These are phyloP conservation scores for Talaromyces amestolkiae DNA, from an alignment of 2,329 filamentous ascomycete genomes.

Conservation along the genomic window DNA sequence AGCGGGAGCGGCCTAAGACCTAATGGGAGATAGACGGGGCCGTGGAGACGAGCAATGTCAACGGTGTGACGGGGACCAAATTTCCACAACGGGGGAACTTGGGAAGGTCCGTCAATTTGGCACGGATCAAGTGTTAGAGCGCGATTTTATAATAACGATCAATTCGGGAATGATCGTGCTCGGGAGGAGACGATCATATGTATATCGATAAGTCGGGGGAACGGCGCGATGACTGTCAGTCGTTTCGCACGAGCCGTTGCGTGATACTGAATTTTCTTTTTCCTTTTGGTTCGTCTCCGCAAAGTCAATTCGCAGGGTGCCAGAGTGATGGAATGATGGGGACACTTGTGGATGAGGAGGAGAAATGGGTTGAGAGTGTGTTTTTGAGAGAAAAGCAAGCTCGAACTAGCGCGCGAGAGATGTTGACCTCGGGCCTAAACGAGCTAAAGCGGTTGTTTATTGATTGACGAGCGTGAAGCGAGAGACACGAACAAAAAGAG, in stretches of 20 bases:
- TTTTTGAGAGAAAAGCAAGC: not conserved
- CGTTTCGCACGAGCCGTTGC: constrained; percentile 4
- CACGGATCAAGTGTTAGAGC: constrained; percentile 17
- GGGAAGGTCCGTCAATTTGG: constrained; percentile 7
- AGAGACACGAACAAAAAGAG: constrained; percentile 12
- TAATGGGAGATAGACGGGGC: constrained; percentile 21
- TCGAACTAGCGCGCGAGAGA: not conserved
- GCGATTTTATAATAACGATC: constrained; percentile 12
- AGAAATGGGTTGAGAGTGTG: not conserved
- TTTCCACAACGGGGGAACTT: constrained; percentile 12
- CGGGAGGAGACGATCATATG: constrained; percentile 13
- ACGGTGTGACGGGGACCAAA: constrained; percentile 27
- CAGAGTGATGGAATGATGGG: not conserved
- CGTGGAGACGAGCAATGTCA: constrained; percentile 29
- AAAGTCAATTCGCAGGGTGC: constrained; percentile 12
- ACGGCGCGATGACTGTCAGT: not conserved
- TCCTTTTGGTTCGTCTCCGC: not conserved
- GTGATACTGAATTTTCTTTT: constrained; percentile 1
- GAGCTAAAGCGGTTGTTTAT: constrained; percentile 1
- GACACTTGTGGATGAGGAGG: not conserved
- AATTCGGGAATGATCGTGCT: constrained; percentile 15
- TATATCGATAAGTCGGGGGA: constrained; percentile 6
- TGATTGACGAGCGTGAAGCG: constrained; percentile 11
- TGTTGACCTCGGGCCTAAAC: not conserved
- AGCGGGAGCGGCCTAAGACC: constrained; percentile 15